phyloP scores from a whole-genome alignment of 148 eudicot species.

The Cornus suecica region DNA sequence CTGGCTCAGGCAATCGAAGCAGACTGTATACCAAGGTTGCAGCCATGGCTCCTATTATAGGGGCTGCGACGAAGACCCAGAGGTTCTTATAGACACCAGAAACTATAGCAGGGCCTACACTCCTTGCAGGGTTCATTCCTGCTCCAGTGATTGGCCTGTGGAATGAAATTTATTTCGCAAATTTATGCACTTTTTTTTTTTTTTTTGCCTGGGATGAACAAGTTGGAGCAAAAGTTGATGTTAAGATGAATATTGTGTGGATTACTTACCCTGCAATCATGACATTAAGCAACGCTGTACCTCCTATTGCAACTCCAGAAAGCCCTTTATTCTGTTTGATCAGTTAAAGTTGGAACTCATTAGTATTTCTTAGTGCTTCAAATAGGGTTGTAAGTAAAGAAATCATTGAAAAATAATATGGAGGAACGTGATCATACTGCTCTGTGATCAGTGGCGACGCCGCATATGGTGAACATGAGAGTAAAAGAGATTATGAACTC shows the following conservation, averaged over 20 bases:
- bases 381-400: neutral
- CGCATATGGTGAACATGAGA: constrained; percentile 32
- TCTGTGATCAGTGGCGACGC: constrained; percentile 37
- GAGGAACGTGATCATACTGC: constrained; percentile 21
- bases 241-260: neutral
- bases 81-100: constrained; percentile 28
- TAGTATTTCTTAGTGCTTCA: neutral
- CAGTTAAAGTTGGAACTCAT: constrained; percentile 9
- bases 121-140: constrained; percentile 52
- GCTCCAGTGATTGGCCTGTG: constrained; percentile 48
- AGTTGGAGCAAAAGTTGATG: neutral
- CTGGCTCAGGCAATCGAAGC: constrained; percentile 18
- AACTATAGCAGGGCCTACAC: constrained; percentile 41
- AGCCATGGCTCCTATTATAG: constrained; percentile 36
- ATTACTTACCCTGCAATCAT: constrained; percentile 36
- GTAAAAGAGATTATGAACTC: constrained; percentile 42
- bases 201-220: neutral
- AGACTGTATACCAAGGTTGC: constrained; percentile 28
- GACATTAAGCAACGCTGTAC: constrained; percentile 24
- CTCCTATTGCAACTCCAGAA: constrained; percentile 41
- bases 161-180: neutral
- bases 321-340: constrained; percentile 30
- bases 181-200: neutral
- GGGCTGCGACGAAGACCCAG: constrained; percentile 37
- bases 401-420: neutral